Percentiles rank a stretch among this genome's conserved stretches.
phyloP scores from a whole-genome alignment of 176 grass and related monocot genomes.

The Canna indica region DNA sequence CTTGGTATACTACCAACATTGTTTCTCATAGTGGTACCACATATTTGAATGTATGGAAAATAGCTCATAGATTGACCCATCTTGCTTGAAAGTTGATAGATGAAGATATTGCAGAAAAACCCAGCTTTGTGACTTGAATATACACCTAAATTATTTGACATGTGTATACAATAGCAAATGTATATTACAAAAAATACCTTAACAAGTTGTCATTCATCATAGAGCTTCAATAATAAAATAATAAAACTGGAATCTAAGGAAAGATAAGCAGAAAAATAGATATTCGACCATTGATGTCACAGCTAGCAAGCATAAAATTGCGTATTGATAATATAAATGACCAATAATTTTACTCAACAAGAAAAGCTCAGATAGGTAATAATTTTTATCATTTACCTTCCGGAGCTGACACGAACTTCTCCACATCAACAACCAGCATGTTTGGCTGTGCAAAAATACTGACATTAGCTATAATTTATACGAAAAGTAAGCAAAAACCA shows the following conservation, averaged over 20 bases:
- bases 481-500: background rate
- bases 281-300: background rate
- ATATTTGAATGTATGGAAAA: background rate
- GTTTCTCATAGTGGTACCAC: background rate
- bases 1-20: background rate
- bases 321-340: background rate
- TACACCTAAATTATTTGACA: no score
- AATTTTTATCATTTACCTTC: constrained; percentile 32
- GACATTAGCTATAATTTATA: constrained; percentile 14
- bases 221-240: background rate
- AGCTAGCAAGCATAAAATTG: background rate
- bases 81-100: background rate
- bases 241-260: background rate
- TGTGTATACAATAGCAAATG: no score
- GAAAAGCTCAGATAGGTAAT: background rate
- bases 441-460: constrained; percentile 67
- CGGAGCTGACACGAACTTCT: constrained; percentile 70
- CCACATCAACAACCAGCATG: constrained; percentile 88
- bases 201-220: background rate
- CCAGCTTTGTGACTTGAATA: no score
- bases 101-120: no score
- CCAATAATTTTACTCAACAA: background rate
- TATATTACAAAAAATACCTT: no score
- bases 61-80: background rate
- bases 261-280: background rate